These are phyloP conservation scores for Metschnikowia matae DNA, from an alignment of 805 yeast species.

Conservation along the genomic window DNA sequence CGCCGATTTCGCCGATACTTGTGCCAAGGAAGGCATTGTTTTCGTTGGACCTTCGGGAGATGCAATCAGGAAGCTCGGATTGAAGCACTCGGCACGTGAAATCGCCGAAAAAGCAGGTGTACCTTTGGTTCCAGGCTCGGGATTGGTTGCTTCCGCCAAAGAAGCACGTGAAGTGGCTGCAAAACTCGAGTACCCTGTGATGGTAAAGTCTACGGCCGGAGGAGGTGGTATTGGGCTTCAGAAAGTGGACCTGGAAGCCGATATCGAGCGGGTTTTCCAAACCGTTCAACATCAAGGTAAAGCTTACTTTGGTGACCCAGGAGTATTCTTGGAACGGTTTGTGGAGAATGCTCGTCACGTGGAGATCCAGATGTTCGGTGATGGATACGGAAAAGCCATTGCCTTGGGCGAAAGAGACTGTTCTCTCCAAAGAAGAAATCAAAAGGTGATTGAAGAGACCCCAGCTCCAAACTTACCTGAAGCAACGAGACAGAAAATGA, in stretches of 20 bases:
- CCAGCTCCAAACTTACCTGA: conserved; percentile 95
- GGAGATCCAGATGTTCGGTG: conserved; percentile 95
- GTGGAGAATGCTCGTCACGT: conserved; percentile 95
- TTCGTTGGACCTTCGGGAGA: conserved; percentile 98
- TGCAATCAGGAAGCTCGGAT: conserved; percentile 84
- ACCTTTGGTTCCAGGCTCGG: conserved; percentile 97
- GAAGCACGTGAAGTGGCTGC: conserved; percentile 79
- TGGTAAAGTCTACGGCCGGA: conserved; percentile 98
- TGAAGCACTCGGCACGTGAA: conserved; percentile 95
- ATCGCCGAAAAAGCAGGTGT: conserved; percentile 90
- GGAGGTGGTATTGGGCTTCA: conserved; percentile 99
- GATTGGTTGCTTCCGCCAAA: conserved; percentile 61
- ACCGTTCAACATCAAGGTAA: conserved; percentile 93
- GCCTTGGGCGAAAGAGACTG: conserved; percentile 98
- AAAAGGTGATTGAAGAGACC: conserved; percentile 93
- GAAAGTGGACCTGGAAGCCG: conserved; percentile 79
- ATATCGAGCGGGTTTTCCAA: conserved; percentile 78
- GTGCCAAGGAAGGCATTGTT: conserved; percentile 75
- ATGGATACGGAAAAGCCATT: conserved; percentile 87
- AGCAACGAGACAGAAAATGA: conserved; percentile 66
- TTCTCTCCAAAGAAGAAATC: conserved; percentile 95
- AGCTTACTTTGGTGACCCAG: conserved; percentile 90
- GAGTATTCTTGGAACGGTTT: conserved; percentile 91
- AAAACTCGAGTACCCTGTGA: conserved; percentile 77
- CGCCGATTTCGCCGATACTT: conserved; percentile 90